Evolutionary conservation across 192 early-diverging fungal species (phyloP), one percentile per base, ranked within the genome.

Genomic region (Rhizophagus sp.): DNA sequence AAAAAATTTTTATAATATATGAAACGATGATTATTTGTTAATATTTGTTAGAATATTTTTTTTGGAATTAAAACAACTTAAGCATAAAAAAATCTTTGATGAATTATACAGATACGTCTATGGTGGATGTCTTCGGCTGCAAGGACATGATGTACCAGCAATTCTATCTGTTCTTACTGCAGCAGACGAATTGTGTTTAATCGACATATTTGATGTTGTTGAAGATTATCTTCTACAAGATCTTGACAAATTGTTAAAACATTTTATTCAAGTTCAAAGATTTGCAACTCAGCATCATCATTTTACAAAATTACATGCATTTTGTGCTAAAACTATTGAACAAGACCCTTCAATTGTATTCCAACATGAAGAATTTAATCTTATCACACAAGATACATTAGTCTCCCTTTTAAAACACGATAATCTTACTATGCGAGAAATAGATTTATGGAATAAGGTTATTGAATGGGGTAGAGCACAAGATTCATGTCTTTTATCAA

Each of bases 401-500:
- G 17, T 36, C 5, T 30, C 27, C 4, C 67, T 69, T 15, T 69
- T 69, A 69, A 69, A 69, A 69, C 27, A 30, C 3, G 3, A 69
- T 22, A 39, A 69, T 30, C 27, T 69, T 25, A n/a, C 22, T 6
- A 69, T 69, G 36, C 67, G 30, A 34, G 67, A 69, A 69, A 39
- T 36, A 15, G 30, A 39, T 39, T 39, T 69, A 27, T 69, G 67
- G 67, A 25, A 36, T 36, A 30, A 39, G 36, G 30, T 69, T 7
- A 13, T 69, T 4, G 67, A 30, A 30, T 69, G 67, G 67, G 67
- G 67, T 11, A 69, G 15, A 69, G 27, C 67, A 30, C 67, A 69
- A 69, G 30, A 57, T 57, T 22, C 52, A 19, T 52, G 50, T 22
- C 52, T 57, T 17, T 57, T 17, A 57, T 19, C 17, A 7, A 57